Evolutionary conservation across 768 basidiomycete species (phyloP).

Genomic region (Collybia sordida): DNA sequence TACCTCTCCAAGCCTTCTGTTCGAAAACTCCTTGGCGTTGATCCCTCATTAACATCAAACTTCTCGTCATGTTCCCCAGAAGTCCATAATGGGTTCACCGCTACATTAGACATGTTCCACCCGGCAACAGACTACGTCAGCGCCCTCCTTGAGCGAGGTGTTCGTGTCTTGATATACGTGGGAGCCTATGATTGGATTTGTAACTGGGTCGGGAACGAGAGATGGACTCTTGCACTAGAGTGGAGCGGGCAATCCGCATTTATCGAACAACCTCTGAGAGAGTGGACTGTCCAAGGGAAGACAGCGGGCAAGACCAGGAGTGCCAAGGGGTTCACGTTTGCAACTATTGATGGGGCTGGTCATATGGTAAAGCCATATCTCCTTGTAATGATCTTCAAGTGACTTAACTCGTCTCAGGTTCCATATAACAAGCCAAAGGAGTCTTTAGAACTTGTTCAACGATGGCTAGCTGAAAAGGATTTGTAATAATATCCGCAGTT

Average conservation of each 20-base stretch:
- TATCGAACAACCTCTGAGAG: conserved; percentile 35
- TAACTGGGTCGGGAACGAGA: conserved; percentile 66
- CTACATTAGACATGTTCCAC: conserved; percentile 52
- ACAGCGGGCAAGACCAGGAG: conserved; percentile 57
- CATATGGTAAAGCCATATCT: conserved; percentile 53
- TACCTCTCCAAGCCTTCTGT: conserved; percentile 62
- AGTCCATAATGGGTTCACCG: conserved; percentile 49
- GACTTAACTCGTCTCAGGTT: conserved; percentile 30
- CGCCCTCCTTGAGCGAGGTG: conserved; percentile 44
- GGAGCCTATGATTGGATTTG: conserved; percentile 58
- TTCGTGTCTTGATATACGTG: conserved; percentile 54
- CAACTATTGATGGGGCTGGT: conserved; percentile 57
- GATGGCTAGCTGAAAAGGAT: conserved; percentile 37
- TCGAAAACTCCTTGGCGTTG: conserved; percentile 61
- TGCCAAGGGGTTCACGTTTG: conserved; percentile 55
- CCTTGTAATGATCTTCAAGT: not conserved
- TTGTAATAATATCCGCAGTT: conserved; percentile 20
- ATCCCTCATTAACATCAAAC: conserved; percentile 28
- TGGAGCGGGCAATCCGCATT: conserved; percentile 60
- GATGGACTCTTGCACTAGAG: conserved; percentile 56
- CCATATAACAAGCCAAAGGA: conserved; percentile 63
- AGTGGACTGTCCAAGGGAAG: conserved; percentile 57
- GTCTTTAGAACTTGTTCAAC: conserved; percentile 44
- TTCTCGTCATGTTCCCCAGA: conserved; percentile 52
- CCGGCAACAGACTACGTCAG: conserved; percentile 59